Base-by-base conservation (phyloP, 345 rosid species). In the Raphanus raphanistrum region DNA sequence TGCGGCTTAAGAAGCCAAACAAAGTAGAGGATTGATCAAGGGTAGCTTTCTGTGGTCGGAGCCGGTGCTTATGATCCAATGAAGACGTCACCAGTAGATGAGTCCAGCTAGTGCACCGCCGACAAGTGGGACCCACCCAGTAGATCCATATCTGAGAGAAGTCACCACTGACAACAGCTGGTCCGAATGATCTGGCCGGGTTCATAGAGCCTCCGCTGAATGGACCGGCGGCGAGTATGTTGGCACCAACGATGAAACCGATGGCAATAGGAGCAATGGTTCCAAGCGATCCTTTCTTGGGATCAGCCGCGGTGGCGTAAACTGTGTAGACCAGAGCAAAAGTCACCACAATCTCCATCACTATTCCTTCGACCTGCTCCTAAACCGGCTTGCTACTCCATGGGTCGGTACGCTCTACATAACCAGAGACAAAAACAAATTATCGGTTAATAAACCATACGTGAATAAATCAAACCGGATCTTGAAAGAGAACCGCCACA, bases 181-280 rank as follows among this genome's bases (percentile, higher is more conserved):
- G 98, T 35, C 96, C 94, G 12, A 90, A 89, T 0, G 97, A 91
- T 33, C 97, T 84, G 25, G 97, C 94, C 4, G 97, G 97, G 85
- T 94, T 94, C 97, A 89, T 94, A 0, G 97, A 94, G 3, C 97
- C 97, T 0, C 97, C 98, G 7, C 92, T 88, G 74, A 94, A 94
- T 5, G 97, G 96, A 48, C 97, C 98, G 1, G 94, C 97, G 0
- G 98, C 98, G 1, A 94, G 82, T 17, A 94, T 91, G 85, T 90
- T 91, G 5, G 97, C 97, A 1, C 93, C 94, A 1, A 91, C 94
- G 11, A 94, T 85, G 88, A 94, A 90, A 60, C 98, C 98, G 11
- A 91, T 91, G 8, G 92, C 94, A 0, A 89, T 88, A 1, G 93
- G 96, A n/a, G 98, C 97, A 0, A 94, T 88, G 5, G 69, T 86